phyloP scores from a whole-genome alignment of 1,139 yeast species.

The Lizanozyma gosingica region DNA sequence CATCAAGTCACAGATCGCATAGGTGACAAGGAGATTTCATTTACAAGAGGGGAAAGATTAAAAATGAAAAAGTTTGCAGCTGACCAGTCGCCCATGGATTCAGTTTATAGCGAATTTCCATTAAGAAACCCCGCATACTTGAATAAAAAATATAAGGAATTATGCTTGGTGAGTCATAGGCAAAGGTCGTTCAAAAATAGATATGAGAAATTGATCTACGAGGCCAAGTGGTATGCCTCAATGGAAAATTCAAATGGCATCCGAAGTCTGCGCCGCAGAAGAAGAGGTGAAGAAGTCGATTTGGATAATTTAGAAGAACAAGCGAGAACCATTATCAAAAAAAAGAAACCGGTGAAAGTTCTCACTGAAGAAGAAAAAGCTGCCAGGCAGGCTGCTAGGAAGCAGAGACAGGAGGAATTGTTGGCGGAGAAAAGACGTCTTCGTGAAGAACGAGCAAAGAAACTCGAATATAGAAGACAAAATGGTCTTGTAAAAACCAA shows the following conservation, averaged over 20 bases:
- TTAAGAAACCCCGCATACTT: constrained; percentile 4
- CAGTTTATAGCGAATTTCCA: constrained; percentile 10
- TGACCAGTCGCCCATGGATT: constrained; percentile 5
- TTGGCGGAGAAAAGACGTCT: neutral
- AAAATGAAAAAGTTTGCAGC: neutral
- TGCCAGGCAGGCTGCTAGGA: neutral
- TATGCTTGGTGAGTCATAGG: constrained; percentile 17
- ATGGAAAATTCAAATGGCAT: constrained; percentile 9
- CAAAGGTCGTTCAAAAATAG: constrained; percentile 18
- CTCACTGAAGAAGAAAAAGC: constrained; percentile 1
- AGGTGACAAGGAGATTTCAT: neutral
- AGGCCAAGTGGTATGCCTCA: constrained; percentile 26
- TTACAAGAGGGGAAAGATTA: neutral
- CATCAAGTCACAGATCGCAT: neutral
- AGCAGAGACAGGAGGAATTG: neutral
- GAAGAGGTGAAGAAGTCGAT: constrained; percentile 3
- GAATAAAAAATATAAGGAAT: constrained; percentile 10
- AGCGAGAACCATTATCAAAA: neutral
- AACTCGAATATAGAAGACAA: constrained; percentile 2
- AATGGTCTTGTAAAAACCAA: constrained; percentile 7
- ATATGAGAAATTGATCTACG: constrained; percentile 27
- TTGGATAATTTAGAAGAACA: neutral
- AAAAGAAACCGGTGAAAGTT: constrained; percentile 4
- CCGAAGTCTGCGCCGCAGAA: constrained; percentile 7
- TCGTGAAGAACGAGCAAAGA: constrained; percentile 1